phyloP scores from a whole-genome alignment of 1,139 yeast species.

The Yamadazyma oceani region DNA sequence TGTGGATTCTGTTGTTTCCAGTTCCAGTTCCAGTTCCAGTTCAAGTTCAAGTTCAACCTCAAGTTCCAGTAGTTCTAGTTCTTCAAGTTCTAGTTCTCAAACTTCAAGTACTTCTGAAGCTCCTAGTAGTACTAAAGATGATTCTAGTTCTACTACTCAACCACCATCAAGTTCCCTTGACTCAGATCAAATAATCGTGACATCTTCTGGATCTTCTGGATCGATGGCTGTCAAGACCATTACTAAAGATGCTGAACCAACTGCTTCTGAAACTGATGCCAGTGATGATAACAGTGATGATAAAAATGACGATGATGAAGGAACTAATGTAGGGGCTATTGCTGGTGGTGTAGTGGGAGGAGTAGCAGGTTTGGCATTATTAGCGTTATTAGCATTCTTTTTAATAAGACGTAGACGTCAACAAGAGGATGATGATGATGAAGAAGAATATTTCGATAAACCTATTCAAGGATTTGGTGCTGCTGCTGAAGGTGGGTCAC shows the following conservation, averaged over 20 bases:
- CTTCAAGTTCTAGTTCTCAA: slow-evolving; percentile 8
- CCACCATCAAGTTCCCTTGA: slow-evolving; percentile 8
- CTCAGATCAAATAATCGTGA: slow-evolving; percentile 13
- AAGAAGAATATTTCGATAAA: slow-evolving; percentile 47
- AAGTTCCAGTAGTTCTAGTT: slow-evolving; percentile 11
- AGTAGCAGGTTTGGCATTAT: slow-evolving; percentile 45
- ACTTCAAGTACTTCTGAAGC: slow-evolving; percentile 3
- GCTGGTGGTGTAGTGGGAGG: slow-evolving; percentile 74
- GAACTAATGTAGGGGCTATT: slow-evolving; percentile 51
- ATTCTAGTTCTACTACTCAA: slow-evolving; percentile 7
- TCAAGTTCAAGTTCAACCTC: slow-evolving; percentile 10
- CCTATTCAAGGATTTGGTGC: slow-evolving; percentile 18
- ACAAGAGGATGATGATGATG: slow-evolving; percentile 51
- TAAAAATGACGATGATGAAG: slow-evolving; percentile 10
- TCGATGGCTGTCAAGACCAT: slow-evolving; percentile 20
- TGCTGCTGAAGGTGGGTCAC: slow-evolving; percentile 18
- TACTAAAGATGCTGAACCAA: slow-evolving; percentile 16
- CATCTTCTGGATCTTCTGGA: slow-evolving; percentile 17
- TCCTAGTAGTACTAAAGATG: slow-evolving; percentile 3
- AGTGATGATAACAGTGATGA: slow-evolving; percentile 8
- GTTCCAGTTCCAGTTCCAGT: slow-evolving; percentile 17
- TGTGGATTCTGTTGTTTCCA: slow-evolving; percentile 18
- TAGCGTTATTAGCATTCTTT: slow-evolving; percentile 48
- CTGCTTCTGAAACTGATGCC: slow-evolving; percentile 11
- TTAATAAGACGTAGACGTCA: slow-evolving; percentile 45